Evolutionary conservation across 2,329 filamentous ascomycete species (phyloP), one percentile per base, ranked within the genome.

Genomic region (Colletotrichum nymphaeae): DNA sequence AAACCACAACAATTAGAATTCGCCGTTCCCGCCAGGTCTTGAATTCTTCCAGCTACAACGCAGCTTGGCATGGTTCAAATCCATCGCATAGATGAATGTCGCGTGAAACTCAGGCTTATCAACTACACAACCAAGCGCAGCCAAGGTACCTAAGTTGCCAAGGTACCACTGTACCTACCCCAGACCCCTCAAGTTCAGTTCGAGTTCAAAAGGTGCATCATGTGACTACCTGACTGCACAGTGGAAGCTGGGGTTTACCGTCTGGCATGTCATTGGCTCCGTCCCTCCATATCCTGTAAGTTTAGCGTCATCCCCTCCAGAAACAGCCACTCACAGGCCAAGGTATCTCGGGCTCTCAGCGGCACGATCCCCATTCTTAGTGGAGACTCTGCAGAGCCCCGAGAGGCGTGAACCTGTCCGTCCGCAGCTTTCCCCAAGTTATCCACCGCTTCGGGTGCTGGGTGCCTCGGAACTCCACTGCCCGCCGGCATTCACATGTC

Each of bases 391-490:
- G 60, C 62, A 55, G 70, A 32, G 30, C 22, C 56, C 64, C 52
- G 14, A 62, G 69, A 57, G 8, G 46, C 53, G 59, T 26, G 49
- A 24, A 55, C 53, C 67, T 26, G 49, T 49, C 49, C 30, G 46
- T 46, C 52, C 55, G 42, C 42, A 70, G 62, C 62, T 69, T 73
- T 70, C 71, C 71, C 71, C 71, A 73, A 73, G 60, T 57, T 73
- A 70, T 66, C 71, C 67, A 73, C 71, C 71, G 60, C 60, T 70
- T 73, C 71, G 71, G 71, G 71, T 73, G 67, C 55, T 71, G 59
- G 60, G 55, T 73, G 67, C 71, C 71, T 73, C 71, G 71, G 71
- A 73, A 71, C 71, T 73, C 71, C 71, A 70, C 71, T 66, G 66
- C 12, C 63, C 52, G 37, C 60, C 71, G 67, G 67, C 71, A 65